These are phyloP conservation scores for Perkinsus olseni DNA, from an alignment of 169 alveolate genomes.

Conservation along the genomic window DNA sequence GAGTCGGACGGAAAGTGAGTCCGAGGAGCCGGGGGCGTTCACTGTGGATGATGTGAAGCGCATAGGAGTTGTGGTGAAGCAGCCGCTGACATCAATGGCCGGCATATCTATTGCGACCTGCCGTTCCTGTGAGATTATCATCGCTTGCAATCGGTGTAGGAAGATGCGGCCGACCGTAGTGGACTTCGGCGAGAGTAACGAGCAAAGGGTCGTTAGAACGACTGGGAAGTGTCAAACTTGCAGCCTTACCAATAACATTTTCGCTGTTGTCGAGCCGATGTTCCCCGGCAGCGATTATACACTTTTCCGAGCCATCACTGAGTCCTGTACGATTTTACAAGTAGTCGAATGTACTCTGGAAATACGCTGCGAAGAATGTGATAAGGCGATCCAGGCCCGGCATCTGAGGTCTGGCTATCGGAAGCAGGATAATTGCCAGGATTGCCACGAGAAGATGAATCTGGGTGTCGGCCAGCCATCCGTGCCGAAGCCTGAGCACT, in stretches of 20 bases:
- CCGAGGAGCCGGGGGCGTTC: background rate
- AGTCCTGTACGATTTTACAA: background rate
- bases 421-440: constrained; percentile 19
- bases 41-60: background rate
- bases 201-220: background rate
- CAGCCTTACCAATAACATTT: constrained; percentile 10
- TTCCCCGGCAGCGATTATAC: background rate
- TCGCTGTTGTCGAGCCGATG: constrained; percentile 15
- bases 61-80: background rate
- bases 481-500: background rate
- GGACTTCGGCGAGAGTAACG: background rate
- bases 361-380: constrained; percentile 15
- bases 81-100: background rate
- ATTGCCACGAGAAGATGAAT: constrained; percentile 24
- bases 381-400: background rate
- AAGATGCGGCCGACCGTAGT: background rate
- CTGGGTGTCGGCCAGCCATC: background rate
- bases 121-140: constrained; percentile 21
- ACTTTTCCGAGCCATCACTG: background rate
- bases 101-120: constrained; percentile 18
- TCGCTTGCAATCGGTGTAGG: background rate
- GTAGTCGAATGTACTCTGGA: constrained; percentile 1
- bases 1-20: background rate
- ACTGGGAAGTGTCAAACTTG: background rate
- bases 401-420: constrained; percentile 9